These are phyloP conservation scores for Xylaria flabelliformis DNA, from an alignment of 495 filamentous ascomycete genomes.

Conservation along the genomic window DNA sequence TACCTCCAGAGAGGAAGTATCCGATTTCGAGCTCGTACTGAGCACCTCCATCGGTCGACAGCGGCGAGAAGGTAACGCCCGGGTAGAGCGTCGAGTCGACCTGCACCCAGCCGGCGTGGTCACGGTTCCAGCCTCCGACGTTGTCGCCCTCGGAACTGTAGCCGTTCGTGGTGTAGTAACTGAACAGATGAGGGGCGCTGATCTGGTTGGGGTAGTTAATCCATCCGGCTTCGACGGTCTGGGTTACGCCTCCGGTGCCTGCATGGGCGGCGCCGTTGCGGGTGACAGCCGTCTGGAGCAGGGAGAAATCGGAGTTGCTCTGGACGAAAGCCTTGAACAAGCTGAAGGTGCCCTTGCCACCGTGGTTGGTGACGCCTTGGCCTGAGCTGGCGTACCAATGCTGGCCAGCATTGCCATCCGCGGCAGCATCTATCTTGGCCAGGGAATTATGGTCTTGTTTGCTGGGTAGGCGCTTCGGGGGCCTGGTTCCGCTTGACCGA, in stretches of 20 bases:
- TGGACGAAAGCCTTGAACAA: conserved; percentile 30
- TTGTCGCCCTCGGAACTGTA: conserved; percentile 30
- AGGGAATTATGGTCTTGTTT: not conserved
- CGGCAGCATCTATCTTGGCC: conserved; percentile 14
- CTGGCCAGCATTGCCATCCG: not conserved
- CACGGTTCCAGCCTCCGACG: conserved; percentile 39
- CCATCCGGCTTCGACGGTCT: conserved; percentile 43
- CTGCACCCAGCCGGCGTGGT: conserved; percentile 39
- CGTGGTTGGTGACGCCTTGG: conserved; percentile 32
- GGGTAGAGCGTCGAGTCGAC: conserved; percentile 32
- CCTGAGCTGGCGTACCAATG: conserved; percentile 38
- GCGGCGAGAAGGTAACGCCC: conserved; percentile 33
- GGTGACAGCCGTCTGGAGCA: conserved; percentile 39
- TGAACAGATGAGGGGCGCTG: conserved; percentile 36
- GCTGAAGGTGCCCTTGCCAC: conserved; percentile 34
- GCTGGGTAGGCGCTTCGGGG: conserved; percentile 27
- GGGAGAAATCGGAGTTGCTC: conserved; percentile 35
- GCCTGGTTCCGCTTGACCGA: conserved; percentile 18
- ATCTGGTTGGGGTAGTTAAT: conserved; percentile 36
- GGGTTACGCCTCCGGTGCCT: conserved; percentile 1
- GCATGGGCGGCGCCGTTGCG: conserved; percentile 11
- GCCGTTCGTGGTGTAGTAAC: conserved; percentile 39
- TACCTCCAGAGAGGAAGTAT: conserved; percentile 30
- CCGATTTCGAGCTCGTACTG: conserved; percentile 39
- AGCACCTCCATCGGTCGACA: conserved; percentile 27